Base-by-base conservation (phyloP, 1,139 yeast species). In the Pichia sp. region DNA sequence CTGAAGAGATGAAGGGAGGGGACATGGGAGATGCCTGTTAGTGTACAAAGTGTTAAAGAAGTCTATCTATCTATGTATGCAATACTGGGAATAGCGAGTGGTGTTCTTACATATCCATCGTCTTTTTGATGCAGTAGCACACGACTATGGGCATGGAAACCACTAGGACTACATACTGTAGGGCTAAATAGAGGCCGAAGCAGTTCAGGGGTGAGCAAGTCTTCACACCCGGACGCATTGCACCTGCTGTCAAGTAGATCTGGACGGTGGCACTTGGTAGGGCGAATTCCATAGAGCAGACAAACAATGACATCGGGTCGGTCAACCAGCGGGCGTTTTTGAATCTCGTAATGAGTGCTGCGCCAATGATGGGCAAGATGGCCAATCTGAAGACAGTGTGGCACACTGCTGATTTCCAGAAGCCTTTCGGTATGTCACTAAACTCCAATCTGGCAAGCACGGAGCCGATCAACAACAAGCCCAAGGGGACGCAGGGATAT, bases 191-290 rank as follows among this genome's bases (percentile, higher is more conserved):
- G 8, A 87, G 76, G 0, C 96, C 93, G 55, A 91, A 74, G 67
- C 95, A 88, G 64, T 90, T 93, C 85, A 91, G 81, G 65, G 88
- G 96, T 6, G 81, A 65, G 64, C 84, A 85, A 20, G 80, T 82
- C 1, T 75, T 83, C 12, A 80, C 74, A 40, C 75, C 75, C 0
- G 91, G 84, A 53, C 80, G 83, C 40, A 91, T 84, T 68, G 83
- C 85, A 66, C 88, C 85, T 1, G 96, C 93, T 2, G 97, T 89
- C 61, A 91, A 75, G 66, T 89, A 91, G 17, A 91, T 85, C 65
- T 90, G 85, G 6, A 91, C 82, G 0, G 97, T 91, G 0, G 97
- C 96, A 64, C 87, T 84, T 0, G 97, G 97, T 54, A 89, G 78
- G 0, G 91, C 88, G 68, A 83, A 87, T 38, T 88, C 85, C 55